Percentiles rank a stretch among this genome's conserved stretches.
Conservation (phyloP, 805 yeast species). For the Kluyveromyces starmeri region DNA sequence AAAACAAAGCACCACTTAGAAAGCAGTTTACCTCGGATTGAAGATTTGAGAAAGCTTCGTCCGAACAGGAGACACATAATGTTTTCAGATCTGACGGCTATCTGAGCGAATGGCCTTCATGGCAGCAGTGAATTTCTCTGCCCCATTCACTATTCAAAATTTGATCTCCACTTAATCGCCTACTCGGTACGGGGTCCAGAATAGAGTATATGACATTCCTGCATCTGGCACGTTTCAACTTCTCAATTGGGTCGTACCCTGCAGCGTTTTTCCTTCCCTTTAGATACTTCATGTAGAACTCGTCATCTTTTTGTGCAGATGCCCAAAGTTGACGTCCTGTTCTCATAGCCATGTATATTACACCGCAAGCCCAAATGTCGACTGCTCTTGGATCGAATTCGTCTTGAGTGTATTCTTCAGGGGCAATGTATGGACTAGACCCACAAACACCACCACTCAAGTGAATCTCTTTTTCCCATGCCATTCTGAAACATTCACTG, state of each 20-base stretch:
- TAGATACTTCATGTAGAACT: constrained; percentile 66
- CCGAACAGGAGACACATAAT: too few relatives aligned
- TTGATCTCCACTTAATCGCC: constrained; percentile 84
- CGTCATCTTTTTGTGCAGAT: constrained; percentile 71
- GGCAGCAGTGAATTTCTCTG: constrained; percentile 73
- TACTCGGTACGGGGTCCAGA: constrained; percentile 79
- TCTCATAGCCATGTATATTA: constrained; percentile 87
- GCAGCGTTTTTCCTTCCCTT: constrained; percentile 69
- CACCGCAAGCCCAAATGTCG: constrained; percentile 92
- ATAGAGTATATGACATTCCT: constrained; percentile 89
- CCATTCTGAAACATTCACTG: constrained; percentile 74
- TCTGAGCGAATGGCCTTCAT: constrained; percentile 39
- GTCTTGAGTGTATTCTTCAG: constrained; percentile 60
- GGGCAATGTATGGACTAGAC: constrained; percentile 83
- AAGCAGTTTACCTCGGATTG: too few relatives aligned
- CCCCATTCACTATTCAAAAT: constrained; percentile 94
- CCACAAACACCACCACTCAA: constrained; percentile 74
- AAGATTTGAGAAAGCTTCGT: too few relatives aligned
- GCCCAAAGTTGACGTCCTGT: constrained; percentile 94
- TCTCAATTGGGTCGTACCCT: constrained; percentile 90
- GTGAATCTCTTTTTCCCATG: constrained; percentile 70
- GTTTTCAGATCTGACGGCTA: too few relatives aligned
- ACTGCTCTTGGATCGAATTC: constrained; percentile 76
- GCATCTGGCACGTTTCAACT: constrained; percentile 76
- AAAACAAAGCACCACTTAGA: too few relatives aligned